Base-by-base conservation (phyloP, 1,284 basidiomycete genomes). In the Ceratobasidium sp. region DNA sequence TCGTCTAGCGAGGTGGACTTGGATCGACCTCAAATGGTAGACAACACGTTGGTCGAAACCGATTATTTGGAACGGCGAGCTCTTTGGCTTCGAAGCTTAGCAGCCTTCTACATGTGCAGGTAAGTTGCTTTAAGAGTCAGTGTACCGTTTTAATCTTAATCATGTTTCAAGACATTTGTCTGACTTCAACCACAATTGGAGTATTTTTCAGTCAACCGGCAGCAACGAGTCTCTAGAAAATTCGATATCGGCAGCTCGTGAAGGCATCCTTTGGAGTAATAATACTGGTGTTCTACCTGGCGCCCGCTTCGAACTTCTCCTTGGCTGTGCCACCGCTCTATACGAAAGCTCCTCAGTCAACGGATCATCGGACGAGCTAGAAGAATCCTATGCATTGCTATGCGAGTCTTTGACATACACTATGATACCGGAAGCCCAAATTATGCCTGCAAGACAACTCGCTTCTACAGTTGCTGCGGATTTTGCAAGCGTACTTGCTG, bases 271-370 rank as follows among this genome's bases (percentile, higher is more conserved):
- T 49, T 62, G 57, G 57, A 29, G 29, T 15, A 40, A 22, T 4
- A 31, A 49, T 49, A 49, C 57, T 15, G 57, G 43, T 2, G 17
- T 62, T 20, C 27, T 49, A 17, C 43, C 42, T 25, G 10, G 35
- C 3, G 13, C 49, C 10, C 43, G 31, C 1, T 49, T 62, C 43
- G 42, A 62, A 49, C 31, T 62, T 20, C 43, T 62, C 7, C 32
- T 62, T 10, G 57, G 38, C 17, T 29, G 29, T 22, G 57, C 38
- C n/a, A 31, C 20, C 12, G 42, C 43, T 32, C 43, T 49, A n/a
- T 42, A 62, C 31, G 57, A 62, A 27, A 62, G 57, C 22, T 49
- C 34, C 22, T 47, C n/a, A 31, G 4, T 35, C 10, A 47, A 45
- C n/a, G 25, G n/a, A n/a, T 10, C 17, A 13, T 22, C 29, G 6